Conservation (phyloP, 2,329 filamentous ascomycete genomes). For the Ustulina deusta region DNA sequence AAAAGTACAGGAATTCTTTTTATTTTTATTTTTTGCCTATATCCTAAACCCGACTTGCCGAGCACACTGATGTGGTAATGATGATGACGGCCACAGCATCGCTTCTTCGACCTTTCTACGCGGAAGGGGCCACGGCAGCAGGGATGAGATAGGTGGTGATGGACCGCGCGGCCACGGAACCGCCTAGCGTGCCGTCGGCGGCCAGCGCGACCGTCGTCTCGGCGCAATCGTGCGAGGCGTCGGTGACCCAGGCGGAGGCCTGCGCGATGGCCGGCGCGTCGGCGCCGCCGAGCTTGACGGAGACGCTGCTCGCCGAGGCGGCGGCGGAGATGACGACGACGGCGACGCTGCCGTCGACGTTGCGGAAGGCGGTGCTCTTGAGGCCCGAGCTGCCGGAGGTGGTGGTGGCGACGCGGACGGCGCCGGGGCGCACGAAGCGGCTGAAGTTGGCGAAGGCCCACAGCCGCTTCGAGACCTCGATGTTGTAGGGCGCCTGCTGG, state of each 20-base stretch:
- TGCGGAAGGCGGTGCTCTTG: conserved; percentile 53
- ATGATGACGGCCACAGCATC: too few relatives aligned
- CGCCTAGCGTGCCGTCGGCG: conserved; percentile 41
- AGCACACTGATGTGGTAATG: neutral
- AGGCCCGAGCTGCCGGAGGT: conserved; percentile 48
- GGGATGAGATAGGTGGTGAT: conserved; percentile 48
- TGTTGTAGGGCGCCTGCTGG: conserved; percentile 52
- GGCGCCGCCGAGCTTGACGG: conserved; percentile 38
- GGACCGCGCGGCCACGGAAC: conserved; percentile 45
- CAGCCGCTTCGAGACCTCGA: conserved; percentile 52
- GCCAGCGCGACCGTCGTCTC: conserved; percentile 41
- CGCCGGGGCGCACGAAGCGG: conserved; percentile 55
- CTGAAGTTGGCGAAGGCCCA: conserved; percentile 59
- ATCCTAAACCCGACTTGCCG: neutral
- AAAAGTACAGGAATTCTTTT: too few relatives aligned
- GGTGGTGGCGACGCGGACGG: conserved; percentile 49
- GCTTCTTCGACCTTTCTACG: conserved; percentile 14
- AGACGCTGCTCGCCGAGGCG: conserved; percentile 37
- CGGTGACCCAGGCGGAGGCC: conserved; percentile 49
- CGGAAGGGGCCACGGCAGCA: conserved; percentile 33
- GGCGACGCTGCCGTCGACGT: conserved; percentile 54
- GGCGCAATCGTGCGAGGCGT: conserved; percentile 44
- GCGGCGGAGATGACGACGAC: conserved; percentile 52
- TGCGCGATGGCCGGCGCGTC: conserved; percentile 16
- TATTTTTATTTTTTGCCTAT: too few relatives aligned